Base-by-base conservation (phyloP, 192 early-diverging fungal species). In the Umbelopsis ramanniana region DNA sequence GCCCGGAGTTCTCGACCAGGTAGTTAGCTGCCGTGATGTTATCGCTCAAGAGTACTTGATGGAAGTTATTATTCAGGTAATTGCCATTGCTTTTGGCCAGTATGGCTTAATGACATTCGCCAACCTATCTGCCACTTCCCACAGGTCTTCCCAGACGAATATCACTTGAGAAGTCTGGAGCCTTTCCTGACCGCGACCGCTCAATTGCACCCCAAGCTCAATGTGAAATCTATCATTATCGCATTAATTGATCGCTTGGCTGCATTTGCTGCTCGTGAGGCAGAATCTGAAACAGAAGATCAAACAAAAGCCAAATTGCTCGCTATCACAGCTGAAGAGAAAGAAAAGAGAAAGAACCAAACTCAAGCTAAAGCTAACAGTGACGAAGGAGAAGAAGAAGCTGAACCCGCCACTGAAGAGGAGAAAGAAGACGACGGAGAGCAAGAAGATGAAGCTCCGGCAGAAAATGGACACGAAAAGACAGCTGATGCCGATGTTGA, bases 21-120 rank as follows among this genome's bases (percentile, higher is more conserved):
- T 99, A 63, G 94, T 98, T 17, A 94, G 91, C 74, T 99, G 98
- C 85, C 86, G 92, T 43, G 98, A 99, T 82, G 90, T 97, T 17
- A 94, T 99, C 70, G 98, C 98, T 9, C 98, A 99, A 76, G 98
- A 99, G 76, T 99, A 99, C 77, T 86, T 99, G 37, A 98, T 99
- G 96, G 98, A 99, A 79, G 96, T 96, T 23, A 96, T 98, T 67
- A 96, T 97, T 74, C 98, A 99, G 83, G 95, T 94, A 85, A 43
- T 46, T 72, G 24, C 23, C 14, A 33, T 29, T 63, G 6, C 6
- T 43, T 43, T 11, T 29, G 0, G 1, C 23, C 17, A 0, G 10
- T 37, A 19, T 19, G 15, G n/a, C 57, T 50, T 4, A 48, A 15
- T 33, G 26, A 40, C 71, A 21, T 2, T 15, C 21, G 5, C 46